A percentile compares a stretch with the other conserved stretches of the same genome.
These are phyloP conservation scores for Globisporangium carolinianum DNA, from an alignment of 352 stramenopile species.

Conservation along the genomic window DNA sequence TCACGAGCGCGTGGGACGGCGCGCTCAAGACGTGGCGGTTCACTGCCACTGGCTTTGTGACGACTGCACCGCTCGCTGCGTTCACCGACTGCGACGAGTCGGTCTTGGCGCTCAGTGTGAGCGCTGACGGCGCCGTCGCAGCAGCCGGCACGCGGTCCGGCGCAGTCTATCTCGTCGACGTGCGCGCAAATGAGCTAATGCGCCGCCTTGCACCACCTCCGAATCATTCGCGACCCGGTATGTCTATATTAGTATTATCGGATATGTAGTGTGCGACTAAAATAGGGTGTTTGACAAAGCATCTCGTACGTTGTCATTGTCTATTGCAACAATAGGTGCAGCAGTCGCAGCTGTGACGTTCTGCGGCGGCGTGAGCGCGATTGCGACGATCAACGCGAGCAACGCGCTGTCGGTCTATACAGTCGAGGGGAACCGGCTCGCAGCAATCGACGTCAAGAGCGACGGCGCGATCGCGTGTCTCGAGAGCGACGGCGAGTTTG, in stretches of 20 bases:
- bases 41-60: constrained; percentile 48
- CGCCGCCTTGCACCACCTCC: constrained; percentile 33
- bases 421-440: constrained; percentile 48
- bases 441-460: constrained; percentile 45
- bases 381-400: constrained; percentile 58
- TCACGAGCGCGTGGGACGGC: constrained; percentile 71
- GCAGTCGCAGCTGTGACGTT: constrained; percentile 65
- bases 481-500: constrained; percentile 73
- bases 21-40: constrained; percentile 82
- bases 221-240: no score
- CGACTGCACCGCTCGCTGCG: constrained; percentile 44
- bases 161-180: constrained; percentile 63
- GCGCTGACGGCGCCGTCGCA: constrained; percentile 35
- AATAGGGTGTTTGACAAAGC: no score
- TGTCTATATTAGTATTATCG: no score
- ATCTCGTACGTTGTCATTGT: no score
- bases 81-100: constrained; percentile 80
- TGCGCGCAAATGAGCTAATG: constrained; percentile 59
- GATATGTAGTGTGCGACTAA: no score
- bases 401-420: constrained; percentile 72
- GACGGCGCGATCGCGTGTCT: constrained; percentile 60
- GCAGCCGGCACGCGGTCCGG: constrained; percentile 52
- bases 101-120: constrained; percentile 59
- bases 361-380: constrained; percentile 35
- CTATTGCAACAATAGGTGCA: constrained; percentile 38